Evolutionary conservation across 1,139 yeast genomes (phyloP).

Genomic region (Casaregolazyma suthepensis): DNA sequence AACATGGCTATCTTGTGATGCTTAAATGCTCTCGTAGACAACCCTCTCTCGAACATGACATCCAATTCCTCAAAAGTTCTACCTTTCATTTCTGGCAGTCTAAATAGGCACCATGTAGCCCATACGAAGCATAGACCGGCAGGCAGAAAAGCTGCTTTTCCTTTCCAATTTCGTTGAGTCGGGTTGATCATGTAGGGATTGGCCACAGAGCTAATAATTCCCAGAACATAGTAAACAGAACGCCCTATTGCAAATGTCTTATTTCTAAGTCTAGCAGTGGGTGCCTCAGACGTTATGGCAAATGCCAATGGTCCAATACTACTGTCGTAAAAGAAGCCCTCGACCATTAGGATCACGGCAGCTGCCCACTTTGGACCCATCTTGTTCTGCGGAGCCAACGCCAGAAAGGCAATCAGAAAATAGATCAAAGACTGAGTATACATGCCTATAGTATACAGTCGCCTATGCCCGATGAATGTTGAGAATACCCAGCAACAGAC

Average conservation of each 20-base stretch:
- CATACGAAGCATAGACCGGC: conserved; percentile 40
- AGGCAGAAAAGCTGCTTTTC: conserved; percentile 53
- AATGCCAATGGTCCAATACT: conserved; percentile 30
- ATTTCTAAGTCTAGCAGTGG: conserved; percentile 37
- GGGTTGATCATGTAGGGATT: conserved; percentile 56
- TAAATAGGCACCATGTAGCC: conserved; percentile 41
- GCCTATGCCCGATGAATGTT: conserved; percentile 14
- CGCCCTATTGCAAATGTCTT: conserved; percentile 49
- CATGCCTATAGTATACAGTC: background rate
- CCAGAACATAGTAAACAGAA: conserved; percentile 36
- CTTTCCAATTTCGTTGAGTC: conserved; percentile 49
- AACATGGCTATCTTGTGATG: conserved; percentile 1
- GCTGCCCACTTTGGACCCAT: conserved; percentile 10
- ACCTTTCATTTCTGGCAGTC: conserved; percentile 52
- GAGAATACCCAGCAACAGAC: conserved; percentile 42
- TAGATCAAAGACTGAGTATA: conserved; percentile 34
- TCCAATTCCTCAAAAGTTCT: conserved; percentile 57
- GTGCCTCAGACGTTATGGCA: conserved; percentile 6
- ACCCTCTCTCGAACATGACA: conserved; percentile 39
- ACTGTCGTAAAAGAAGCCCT: conserved; percentile 39
- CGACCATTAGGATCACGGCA: conserved; percentile 15
- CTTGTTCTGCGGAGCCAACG: conserved; percentile 4
- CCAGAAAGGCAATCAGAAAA: conserved; percentile 15
- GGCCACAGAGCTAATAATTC: conserved; percentile 39
- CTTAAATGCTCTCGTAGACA: conserved; percentile 32